Base-by-base conservation (phyloP, 306 rosid genomes). In the Crotalaria pallida region DNA sequence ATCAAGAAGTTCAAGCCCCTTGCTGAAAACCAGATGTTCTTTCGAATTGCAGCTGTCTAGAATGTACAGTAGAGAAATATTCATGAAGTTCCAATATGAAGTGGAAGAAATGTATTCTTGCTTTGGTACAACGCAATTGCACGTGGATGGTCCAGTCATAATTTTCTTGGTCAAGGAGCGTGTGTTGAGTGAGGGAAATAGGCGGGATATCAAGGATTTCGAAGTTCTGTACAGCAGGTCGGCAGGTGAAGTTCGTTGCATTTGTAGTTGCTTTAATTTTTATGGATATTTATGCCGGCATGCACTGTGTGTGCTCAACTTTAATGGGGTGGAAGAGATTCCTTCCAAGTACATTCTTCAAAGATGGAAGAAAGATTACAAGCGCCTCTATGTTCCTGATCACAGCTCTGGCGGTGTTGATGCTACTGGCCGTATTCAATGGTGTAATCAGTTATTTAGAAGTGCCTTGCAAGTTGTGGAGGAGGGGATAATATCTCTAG, bases 41-140 rank as follows among this genome's bases (percentile, higher is more conserved):
- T 93, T 93, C 62, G 98, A 93, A 76, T 76, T 81, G 60, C 98
- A 90, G 85, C 87, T 93, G 67, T 93, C 98, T 22, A 85, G 78
- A 83, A 72, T 87, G 50, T 93, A 84, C 83, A 93, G 96, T 1
- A 76, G 82, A 69, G 94, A 87, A 48, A 79, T 88, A 38, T 93
- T 93, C 83, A 82, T 18, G 19, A 93, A 83, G 83, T 93, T 90
- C 71, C 98, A 93, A 65, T 62, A 76, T 4, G 98, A 93, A 87
- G 96, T 90, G 76, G 97, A 87, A 80, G 98, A 90, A 86, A 87
- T 93, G 96, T 87, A 82, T 29, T 88, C 97, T 68, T 93, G 98
- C 79, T 90, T 88, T 43, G 86, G 98, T 67, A 90, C 98, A 1
- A 93, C 90, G 16, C 94, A 88, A 57, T 56, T 93, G 27, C 98